A percentile compares a stretch with the other conserved stretches of the same genome.
Conservation (phyloP, 139 green algal species). For the Yamagishiella unicocca region DNA sequence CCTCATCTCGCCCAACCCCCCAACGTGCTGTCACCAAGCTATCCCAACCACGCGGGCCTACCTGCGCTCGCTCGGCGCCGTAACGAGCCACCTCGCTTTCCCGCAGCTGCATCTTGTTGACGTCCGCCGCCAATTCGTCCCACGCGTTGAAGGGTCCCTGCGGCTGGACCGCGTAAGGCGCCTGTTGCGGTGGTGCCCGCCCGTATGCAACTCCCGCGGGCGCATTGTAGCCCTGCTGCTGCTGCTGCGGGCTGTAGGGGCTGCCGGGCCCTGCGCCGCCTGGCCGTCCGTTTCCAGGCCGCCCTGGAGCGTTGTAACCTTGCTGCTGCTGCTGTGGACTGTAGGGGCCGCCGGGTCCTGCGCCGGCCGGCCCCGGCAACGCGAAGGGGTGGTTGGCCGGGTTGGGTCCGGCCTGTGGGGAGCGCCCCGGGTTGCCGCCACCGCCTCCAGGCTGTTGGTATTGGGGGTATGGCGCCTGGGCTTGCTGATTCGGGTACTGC, state of each 20-base stretch:
- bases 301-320: too few species aligned
- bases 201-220: background rate
- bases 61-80: constrained; percentile 20
- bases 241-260: background rate
- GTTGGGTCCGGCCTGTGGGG: background rate
- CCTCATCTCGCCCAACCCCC: too few species aligned
- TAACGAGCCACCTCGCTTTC: constrained; percentile 29
- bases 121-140: constrained; percentile 55
- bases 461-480: constrained; percentile 16
- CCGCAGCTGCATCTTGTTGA: constrained; percentile 53
- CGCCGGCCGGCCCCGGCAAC: background rate
- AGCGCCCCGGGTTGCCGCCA: background rate
- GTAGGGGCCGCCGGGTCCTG: background rate
- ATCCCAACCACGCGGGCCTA: background rate
- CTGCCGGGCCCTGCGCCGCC: background rate
- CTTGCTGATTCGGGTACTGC: constrained; percentile 27
- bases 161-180: constrained; percentile 14
- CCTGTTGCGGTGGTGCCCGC: background rate
- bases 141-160: constrained; percentile 5
- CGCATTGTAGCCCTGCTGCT: background rate
- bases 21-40: too few species aligned
- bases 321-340: background rate
- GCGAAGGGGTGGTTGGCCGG: constrained; percentile 22
- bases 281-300: background rate
- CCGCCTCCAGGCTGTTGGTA: constrained; percentile 8